phyloP scores from a whole-genome alignment of 352 stramenopile species.

The Phytophthora macrochlamydospora region DNA sequence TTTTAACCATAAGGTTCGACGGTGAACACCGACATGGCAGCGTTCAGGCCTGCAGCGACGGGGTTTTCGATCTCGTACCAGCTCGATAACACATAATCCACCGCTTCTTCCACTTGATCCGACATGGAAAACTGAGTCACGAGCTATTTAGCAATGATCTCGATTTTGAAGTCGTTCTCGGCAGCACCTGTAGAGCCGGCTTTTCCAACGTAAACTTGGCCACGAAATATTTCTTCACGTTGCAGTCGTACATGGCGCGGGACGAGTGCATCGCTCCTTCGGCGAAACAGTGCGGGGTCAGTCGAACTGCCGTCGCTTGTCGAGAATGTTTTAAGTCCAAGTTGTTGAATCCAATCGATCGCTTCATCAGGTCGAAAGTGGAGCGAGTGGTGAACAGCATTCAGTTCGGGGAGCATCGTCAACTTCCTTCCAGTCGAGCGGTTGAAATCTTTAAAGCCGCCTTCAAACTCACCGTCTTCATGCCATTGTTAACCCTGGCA shows the following conservation, averaged over 20 bases:
- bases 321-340: conserved; percentile 38
- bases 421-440: conserved; percentile 26
- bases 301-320: conserved; percentile 38
- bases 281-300: conserved; percentile 35
- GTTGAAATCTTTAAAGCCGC: not conserved
- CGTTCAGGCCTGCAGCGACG: conserved; percentile 4
- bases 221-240: conserved; percentile 32
- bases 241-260: conserved; percentile 42
- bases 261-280: conserved; percentile 41
- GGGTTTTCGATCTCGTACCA: conserved; percentile 46
- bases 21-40: conserved; percentile 35
- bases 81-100: conserved; percentile 54
- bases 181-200: conserved; percentile 1
- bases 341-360: conserved; percentile 36
- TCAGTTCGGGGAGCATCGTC: conserved; percentile 6
- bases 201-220: conserved; percentile 39
- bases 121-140: conserved; percentile 37
- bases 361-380: conserved; percentile 28
- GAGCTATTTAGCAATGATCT: conserved; percentile 47
- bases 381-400: conserved; percentile 39
- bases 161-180: conserved; percentile 44
- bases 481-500: conserved; percentile 5
- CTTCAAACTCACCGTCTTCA: conserved; percentile 21
- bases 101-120: conserved; percentile 23
- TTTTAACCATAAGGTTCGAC: conserved; percentile 32